phyloP scores from a whole-genome alignment of 2,329 filamentous ascomycete genomes.

The Corniculantispora saksenae region DNA sequence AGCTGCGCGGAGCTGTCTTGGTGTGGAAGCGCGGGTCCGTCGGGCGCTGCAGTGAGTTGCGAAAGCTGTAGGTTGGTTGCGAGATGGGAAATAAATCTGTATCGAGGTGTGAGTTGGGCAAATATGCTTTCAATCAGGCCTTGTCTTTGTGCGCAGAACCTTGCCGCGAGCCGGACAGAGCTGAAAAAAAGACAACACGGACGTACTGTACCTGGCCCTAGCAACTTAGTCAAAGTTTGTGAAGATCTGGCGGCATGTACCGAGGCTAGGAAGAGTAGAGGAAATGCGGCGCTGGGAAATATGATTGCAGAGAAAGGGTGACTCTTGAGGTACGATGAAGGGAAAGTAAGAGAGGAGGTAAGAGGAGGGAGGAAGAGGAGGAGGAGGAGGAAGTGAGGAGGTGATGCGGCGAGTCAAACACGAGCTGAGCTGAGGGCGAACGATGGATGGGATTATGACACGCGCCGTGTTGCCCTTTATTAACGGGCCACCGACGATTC shows the following conservation, averaged over 20 bases:
- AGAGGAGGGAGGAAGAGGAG: neutral
- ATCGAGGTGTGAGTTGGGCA: too few species aligned
- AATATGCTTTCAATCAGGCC: too few species aligned
- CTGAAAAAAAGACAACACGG: too few species aligned
- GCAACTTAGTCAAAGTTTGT: neutral
- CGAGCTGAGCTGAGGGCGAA: neutral
- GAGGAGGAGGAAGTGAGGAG: neutral
- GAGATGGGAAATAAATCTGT: too few species aligned
- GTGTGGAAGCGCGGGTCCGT: too few species aligned
- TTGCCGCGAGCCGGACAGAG: too few species aligned
- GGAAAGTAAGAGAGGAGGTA: neutral
- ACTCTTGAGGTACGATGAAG: neutral
- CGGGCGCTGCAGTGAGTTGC: too few species aligned
- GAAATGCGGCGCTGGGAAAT: neutral
- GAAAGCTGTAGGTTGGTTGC: too few species aligned
- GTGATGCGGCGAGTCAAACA: neutral
- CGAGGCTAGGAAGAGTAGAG: neutral
- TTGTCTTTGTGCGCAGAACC: too few species aligned
- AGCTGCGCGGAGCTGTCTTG: too few species aligned
- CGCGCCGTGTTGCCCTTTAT: neutral
- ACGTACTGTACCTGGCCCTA: too few species aligned
- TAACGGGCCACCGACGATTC: constrained; percentile 13
- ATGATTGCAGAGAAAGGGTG: neutral
- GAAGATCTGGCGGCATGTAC: neutral
- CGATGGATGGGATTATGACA: neutral